Percentiles rank a stretch among this genome's conserved stretches.
These are phyloP conservation scores for Licmophora abbreviata DNA, from an alignment of 108 stramenopile genomes.

Conservation along the genomic window DNA sequence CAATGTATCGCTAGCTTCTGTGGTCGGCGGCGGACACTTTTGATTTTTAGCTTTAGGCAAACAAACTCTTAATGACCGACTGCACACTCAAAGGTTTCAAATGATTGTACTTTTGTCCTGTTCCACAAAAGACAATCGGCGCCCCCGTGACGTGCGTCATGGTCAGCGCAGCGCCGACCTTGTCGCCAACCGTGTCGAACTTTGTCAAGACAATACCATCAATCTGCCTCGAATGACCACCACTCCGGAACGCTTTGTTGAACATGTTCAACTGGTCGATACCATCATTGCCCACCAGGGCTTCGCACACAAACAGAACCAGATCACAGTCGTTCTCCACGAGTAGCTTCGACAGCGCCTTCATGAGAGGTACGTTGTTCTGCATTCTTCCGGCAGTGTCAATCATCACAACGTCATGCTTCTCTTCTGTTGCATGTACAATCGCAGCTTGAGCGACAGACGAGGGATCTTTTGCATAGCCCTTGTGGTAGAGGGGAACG, in stretches of 20 bases:
- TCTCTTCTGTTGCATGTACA: slow-evolving; percentile 62
- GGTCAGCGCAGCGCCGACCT: slow-evolving; percentile 95
- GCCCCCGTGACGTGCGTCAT: slow-evolving; percentile 93
- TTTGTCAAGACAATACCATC: slow-evolving; percentile 96
- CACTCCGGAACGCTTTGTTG: slow-evolving; percentile 74
- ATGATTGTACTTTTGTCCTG: slow-evolving; percentile 98
- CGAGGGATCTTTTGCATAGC: slow-evolving; percentile 92
- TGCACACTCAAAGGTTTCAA: slow-evolving; percentile 80
- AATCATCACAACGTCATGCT: slow-evolving; percentile 88
- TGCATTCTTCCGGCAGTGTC: slow-evolving; percentile 98
- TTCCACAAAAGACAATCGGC: slow-evolving; percentile 94
- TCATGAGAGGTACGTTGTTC: slow-evolving; percentile 96
- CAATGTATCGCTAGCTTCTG: slow-evolving; percentile 1
- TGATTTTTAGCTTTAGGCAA: slow-evolving; percentile 29
- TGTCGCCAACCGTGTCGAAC: slow-evolving; percentile 97
- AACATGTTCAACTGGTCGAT: slow-evolving; percentile 95
- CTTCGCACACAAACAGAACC: slow-evolving; percentile 93
- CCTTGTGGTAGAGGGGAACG: slow-evolving; percentile 88
- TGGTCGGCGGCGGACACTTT: too few relatives aligned
- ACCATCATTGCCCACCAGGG: slow-evolving; percentile 96
- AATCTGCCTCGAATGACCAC: slow-evolving; percentile 63
- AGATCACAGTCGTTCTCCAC: slow-evolving; percentile 86
- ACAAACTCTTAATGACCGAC: slow-evolving; percentile 82
- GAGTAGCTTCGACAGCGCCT: slow-evolving; percentile 88
- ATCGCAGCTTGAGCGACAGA: slow-evolving; percentile 86